Evolutionary conservation across 495 filamentous ascomycete species (phyloP).

Genomic region (Podospora comata): DNA sequence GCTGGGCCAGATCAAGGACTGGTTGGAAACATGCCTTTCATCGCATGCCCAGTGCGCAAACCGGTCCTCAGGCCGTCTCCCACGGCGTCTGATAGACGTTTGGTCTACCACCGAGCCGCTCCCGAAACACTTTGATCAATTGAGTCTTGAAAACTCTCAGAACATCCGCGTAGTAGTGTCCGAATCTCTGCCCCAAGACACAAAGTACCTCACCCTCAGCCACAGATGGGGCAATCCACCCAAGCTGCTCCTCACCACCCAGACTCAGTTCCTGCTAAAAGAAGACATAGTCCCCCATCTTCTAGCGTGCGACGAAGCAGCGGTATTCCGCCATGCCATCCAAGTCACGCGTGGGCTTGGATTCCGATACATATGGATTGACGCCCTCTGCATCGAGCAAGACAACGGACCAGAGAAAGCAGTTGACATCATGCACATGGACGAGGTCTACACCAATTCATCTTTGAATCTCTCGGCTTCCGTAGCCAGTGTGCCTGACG

Average conservation of each 20-base stretch:
- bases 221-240: constrained; percentile 12
- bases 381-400: constrained; percentile 29
- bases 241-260: neutral
- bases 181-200: constrained; percentile 5
- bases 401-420: constrained; percentile 21
- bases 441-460: constrained; percentile 15
- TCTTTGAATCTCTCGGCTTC: constrained; percentile 16
- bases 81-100: constrained; percentile 13
- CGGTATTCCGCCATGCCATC: constrained; percentile 14
- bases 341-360: constrained; percentile 12
- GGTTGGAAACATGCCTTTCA: constrained; percentile 5
- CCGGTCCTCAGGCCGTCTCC: neutral
- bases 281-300: constrained; percentile 8
- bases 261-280: neutral
- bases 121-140: neutral
- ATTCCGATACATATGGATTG: constrained; percentile 30
- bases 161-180: constrained; percentile 11
- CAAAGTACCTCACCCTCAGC: constrained; percentile 12
- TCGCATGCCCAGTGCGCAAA: constrained; percentile 7
- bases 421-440: constrained; percentile 23
- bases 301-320: constrained; percentile 1
- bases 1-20: neutral
- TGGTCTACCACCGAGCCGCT: neutral
- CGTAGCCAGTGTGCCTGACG: neutral
- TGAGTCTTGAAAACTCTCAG: neutral